Percentiles rank a stretch among this genome's conserved stretches.
Evolutionary conservation across 768 basidiomycete species (phyloP).

Genomic region (Pleurotus djamor): DNA sequence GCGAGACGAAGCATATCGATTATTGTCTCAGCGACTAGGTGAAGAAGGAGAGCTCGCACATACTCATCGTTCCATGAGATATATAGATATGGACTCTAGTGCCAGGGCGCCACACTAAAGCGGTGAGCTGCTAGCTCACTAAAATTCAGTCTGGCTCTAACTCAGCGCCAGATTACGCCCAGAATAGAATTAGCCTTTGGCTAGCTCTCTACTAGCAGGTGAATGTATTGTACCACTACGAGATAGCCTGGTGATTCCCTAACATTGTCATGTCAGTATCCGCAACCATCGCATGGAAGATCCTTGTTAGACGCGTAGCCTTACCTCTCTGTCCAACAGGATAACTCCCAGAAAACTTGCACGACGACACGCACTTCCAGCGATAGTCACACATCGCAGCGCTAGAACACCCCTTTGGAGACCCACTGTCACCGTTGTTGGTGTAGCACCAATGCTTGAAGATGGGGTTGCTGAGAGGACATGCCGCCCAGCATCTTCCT

Average conservation of each 20-base stretch:
- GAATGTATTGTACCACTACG: neutral
- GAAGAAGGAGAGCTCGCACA: too few species aligned
- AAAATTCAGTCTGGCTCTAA: too few species aligned
- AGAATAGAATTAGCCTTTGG: too few species aligned
- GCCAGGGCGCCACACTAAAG: too few species aligned
- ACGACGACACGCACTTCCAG: neutral
- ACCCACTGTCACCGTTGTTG: neutral
- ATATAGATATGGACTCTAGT: neutral
- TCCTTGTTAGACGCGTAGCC: neutral
- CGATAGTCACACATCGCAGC: neutral
- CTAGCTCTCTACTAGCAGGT: neutral
- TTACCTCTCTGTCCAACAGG: neutral
- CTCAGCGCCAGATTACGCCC: too few species aligned
- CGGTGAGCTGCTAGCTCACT: too few species aligned
- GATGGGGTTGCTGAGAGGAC: neutral
- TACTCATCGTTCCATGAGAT: neutral
- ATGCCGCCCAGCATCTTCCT: neutral
- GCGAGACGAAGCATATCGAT: neutral
- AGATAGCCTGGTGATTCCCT: neutral
- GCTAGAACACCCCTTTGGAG: neutral
- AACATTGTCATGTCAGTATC: neutral
- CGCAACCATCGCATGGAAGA: neutral
- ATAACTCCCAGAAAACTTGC: neutral
- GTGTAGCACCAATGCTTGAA: neutral
- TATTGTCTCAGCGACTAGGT: neutral